Conservation (phyloP, 2,329 filamentous ascomycete genomes). For the Salinomyces thailandicus region DNA sequence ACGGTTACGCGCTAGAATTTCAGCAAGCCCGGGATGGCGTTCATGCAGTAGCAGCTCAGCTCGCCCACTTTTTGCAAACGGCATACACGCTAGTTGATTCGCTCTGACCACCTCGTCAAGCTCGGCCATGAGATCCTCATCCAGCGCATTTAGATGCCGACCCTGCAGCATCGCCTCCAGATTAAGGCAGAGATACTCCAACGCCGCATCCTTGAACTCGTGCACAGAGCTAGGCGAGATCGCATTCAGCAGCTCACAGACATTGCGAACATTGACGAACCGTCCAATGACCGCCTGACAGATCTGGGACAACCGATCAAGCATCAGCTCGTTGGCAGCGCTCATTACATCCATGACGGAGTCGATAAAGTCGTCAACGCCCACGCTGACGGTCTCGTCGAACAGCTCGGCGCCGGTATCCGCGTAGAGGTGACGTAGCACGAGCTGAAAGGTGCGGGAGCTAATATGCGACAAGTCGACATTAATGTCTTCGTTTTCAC, state of each 20-base stretch:
- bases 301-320: slow-evolving; percentile 78
- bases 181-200: slow-evolving; percentile 87
- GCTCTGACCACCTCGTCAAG: slow-evolving; percentile 69
- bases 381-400: slow-evolving; percentile 57
- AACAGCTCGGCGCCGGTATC: slow-evolving; percentile 76
- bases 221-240: slow-evolving; percentile 74
- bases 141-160: slow-evolving; percentile 69
- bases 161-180: slow-evolving; percentile 89
- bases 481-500: slow-evolving; percentile 46
- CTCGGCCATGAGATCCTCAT: slow-evolving; percentile 70
- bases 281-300: slow-evolving; percentile 76
- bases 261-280: slow-evolving; percentile 77
- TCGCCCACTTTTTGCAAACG: slow-evolving; percentile 65
- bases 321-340: slow-evolving; percentile 88
- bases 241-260: slow-evolving; percentile 73
- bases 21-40: slow-evolving; percentile 50
- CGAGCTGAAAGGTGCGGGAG: slow-evolving; percentile 61
- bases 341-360: slow-evolving; percentile 84
- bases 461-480: slow-evolving; percentile 79
- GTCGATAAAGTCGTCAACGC: slow-evolving; percentile 76
- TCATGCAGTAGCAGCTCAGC: slow-evolving; percentile 57
- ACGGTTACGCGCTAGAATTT: slow-evolving; percentile 57
- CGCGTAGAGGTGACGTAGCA: slow-evolving; percentile 72
- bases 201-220: slow-evolving; percentile 74
- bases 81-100: slow-evolving; percentile 69